phyloP scores from a whole-genome alignment of 192 early-diverging fungal genomes.

The Glomus cerebriforme region DNA sequence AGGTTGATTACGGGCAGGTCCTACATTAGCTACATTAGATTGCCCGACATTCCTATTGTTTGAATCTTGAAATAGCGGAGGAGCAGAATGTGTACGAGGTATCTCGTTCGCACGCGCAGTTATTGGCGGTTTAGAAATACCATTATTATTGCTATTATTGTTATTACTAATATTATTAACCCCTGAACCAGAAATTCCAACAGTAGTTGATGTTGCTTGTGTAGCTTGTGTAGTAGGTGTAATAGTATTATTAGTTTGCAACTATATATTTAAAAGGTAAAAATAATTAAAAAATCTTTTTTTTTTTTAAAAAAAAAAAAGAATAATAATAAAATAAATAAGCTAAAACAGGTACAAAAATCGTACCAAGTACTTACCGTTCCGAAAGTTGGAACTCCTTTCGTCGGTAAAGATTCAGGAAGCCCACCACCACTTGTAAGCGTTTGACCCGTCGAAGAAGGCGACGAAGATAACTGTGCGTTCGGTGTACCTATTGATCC shows the following conservation, averaged over 20 bases:
- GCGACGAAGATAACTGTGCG: neutral
- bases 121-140: neutral
- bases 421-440: constrained; percentile 8
- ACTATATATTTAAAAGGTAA: neutral
- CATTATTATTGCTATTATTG: neutral
- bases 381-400: neutral
- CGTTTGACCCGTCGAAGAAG: constrained; percentile 8
- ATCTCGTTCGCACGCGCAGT: constrained; percentile 16
- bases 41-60: constrained; percentile 2
- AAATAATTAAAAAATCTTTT: too few relatives aligned
- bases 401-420: neutral
- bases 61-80: constrained; percentile 20
- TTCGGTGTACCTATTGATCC: constrained; percentile 14
- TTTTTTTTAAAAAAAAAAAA: too few relatives aligned
- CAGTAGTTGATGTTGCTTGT: neutral
- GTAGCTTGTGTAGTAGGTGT: neutral
- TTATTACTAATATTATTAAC: neutral
- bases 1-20: neutral
- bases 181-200: neutral
- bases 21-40: neutral
- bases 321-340: too few relatives aligned
- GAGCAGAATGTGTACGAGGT: constrained; percentile 26
- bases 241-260: neutral
- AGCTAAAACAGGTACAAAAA: too few relatives aligned
- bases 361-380: neutral